These are phyloP conservation scores for Pseudozyma tsukubaensis DNA, from an alignment of 1,284 basidiomycete species.

Conservation along the genomic window DNA sequence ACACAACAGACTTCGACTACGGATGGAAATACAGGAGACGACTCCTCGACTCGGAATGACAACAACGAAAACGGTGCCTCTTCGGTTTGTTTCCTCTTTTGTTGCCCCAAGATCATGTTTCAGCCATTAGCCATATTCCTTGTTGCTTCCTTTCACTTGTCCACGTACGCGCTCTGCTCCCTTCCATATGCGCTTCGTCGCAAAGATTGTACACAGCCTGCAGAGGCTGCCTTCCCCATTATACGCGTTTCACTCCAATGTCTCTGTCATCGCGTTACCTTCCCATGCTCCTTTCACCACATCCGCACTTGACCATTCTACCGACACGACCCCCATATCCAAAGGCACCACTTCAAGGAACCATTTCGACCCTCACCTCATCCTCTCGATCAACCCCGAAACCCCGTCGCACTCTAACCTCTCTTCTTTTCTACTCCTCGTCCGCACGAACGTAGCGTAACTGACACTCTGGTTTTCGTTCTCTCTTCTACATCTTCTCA, in stretches of 20 bases:
- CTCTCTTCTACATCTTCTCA: background rate
- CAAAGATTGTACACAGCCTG: slow-evolving; percentile 20
- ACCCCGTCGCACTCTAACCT: slow-evolving; percentile 24
- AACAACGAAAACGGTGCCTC: slow-evolving; percentile 3
- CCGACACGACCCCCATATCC: background rate
- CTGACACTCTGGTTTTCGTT: slow-evolving; percentile 10
- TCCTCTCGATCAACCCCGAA: slow-evolving; percentile 1
- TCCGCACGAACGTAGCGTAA: background rate
- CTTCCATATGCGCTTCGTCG: slow-evolving; percentile 20
- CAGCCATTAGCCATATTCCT: slow-evolving; percentile 12
- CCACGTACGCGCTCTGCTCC: background rate
- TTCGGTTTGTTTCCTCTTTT: slow-evolving; percentile 30
- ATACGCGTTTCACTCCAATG: background rate
- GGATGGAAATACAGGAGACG: background rate
- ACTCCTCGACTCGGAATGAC: background rate
- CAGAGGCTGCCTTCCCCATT: background rate
- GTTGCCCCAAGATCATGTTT: slow-evolving; percentile 22
- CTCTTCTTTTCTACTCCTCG: slow-evolving; percentile 17
- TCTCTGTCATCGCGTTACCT: background rate
- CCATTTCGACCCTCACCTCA: background rate
- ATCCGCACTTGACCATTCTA: background rate
- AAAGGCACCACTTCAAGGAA: slow-evolving; percentile 12
- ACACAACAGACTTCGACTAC: slow-evolving; percentile 7
- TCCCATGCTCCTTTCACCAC: background rate
- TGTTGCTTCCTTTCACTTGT: slow-evolving; percentile 38